A percentile compares a stretch with the other conserved stretches of the same genome.
Conservation (phyloP, 768 basidiomycete genomes). For the Neoboletus subvelutipes region DNA sequence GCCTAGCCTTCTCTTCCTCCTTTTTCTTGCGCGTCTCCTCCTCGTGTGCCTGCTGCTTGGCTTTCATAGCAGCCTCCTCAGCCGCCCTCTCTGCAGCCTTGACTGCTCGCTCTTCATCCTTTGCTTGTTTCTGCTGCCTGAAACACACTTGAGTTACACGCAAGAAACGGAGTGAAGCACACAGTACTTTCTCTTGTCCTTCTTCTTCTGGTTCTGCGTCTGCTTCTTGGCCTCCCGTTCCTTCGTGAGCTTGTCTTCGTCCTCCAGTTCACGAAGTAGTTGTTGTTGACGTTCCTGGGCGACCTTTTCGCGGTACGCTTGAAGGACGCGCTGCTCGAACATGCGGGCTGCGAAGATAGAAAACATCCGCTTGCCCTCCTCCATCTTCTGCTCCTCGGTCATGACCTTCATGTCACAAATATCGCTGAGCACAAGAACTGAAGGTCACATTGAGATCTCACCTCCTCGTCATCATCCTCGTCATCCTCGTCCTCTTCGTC, state of each 20-base stretch:
- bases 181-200: conserved; percentile 91
- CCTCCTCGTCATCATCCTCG: conserved; percentile 48
- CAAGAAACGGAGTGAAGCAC: conserved; percentile 20
- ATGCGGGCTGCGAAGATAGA: conserved; percentile 98
- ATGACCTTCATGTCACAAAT: conserved; percentile 48
- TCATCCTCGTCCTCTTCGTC: conserved; percentile 64
- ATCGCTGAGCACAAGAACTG: conserved; percentile 10
- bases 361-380: conserved; percentile 99
- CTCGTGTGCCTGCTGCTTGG: conserved; percentile 73
- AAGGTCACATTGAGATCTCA: conserved; percentile 23
- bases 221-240: conserved; percentile 92
- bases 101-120: conserved; percentile 86
- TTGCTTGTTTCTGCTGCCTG: conserved; percentile 88
- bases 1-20: conserved; percentile 82
- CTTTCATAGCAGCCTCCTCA: conserved; percentile 77
- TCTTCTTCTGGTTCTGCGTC: conserved; percentile 96
- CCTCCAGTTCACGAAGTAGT: conserved; percentile 90
- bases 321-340: conserved; percentile 98
- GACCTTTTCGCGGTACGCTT: conserved; percentile 94
- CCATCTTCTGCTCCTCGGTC: conserved; percentile 98
- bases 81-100: conserved; percentile 84
- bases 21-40: conserved; percentile 77
- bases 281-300: conserved; percentile 95
- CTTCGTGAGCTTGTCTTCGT: conserved; percentile 84
- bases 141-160: conserved; percentile 4